These are phyloP conservation scores for Umbilicus rupestris DNA, from an alignment of 164 flowering plant genomes.

Conservation along the genomic window DNA sequence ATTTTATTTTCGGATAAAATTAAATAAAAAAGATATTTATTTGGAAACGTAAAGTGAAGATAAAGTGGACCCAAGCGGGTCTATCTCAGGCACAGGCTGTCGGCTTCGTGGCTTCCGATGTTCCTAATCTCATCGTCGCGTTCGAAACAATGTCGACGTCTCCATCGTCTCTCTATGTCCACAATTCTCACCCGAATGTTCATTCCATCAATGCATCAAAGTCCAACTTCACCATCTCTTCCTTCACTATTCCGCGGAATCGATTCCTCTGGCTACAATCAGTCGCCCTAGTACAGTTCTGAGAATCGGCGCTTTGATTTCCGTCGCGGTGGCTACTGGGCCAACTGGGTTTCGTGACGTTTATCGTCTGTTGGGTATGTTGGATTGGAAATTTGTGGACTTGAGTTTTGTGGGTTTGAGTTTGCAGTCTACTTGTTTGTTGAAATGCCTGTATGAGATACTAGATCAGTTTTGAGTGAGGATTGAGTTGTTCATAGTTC, in stretches of 20 bases:
- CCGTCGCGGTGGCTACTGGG: background rate
- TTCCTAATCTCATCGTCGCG: background rate
- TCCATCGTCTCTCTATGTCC: slow-evolving; percentile 2
- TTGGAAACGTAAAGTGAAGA: too few species aligned
- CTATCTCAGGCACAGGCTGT: background rate
- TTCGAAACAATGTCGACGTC: background rate
- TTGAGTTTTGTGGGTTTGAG: background rate
- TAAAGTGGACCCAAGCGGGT: background rate
- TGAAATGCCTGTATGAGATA: background rate
- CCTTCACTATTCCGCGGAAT: too few species aligned
- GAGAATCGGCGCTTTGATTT: background rate
- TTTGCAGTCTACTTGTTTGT: background rate
- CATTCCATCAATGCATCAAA: background rate
- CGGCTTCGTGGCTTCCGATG: background rate
- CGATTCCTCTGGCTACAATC: background rate
- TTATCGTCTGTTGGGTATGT: background rate
- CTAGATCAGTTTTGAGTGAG: background rate
- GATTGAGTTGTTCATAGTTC: background rate
- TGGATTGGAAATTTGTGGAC: background rate
- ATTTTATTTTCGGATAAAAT: too few species aligned
- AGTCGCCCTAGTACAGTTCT: background rate
- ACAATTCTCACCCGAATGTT: slow-evolving; percentile 1
- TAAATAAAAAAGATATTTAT: too few species aligned
- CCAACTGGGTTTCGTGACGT: background rate
- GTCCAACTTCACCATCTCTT: background rate